Evolutionary conservation across 2,329 filamentous ascomycete genomes (phyloP).

Genomic region (Fonsecaea multimorphosa): DNA sequence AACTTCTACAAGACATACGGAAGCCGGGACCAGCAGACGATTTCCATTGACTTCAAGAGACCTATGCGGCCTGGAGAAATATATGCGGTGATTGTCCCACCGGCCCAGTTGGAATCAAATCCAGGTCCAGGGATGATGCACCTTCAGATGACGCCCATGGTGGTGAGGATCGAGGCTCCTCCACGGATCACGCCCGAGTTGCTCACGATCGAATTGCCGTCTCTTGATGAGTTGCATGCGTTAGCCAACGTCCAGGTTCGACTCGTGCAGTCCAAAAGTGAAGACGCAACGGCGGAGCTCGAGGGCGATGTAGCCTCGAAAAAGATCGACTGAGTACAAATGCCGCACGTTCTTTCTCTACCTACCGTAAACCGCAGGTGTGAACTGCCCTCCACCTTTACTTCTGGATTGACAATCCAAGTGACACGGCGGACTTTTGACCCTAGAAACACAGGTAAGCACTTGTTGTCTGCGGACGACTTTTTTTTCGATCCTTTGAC

Average conservation of each 20-base stretch:
- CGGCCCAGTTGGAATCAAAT: constrained; percentile 43
- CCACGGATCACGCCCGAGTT: constrained; percentile 49
- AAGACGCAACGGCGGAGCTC: constrained; percentile 18
- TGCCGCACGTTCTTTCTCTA: background rate
- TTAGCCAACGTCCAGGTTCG: constrained; percentile 27
- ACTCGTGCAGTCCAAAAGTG: constrained; percentile 17
- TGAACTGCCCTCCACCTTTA: background rate
- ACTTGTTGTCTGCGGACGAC: background rate
- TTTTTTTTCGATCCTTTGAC: background rate
- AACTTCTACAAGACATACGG: constrained; percentile 32
- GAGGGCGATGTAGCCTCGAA: constrained; percentile 10
- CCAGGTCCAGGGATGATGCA: constrained; percentile 19
- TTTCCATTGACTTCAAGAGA: constrained; percentile 67
- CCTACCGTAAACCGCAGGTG: background rate
- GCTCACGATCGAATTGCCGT: constrained; percentile 22
- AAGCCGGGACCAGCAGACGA: constrained; percentile 59
- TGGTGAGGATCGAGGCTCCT: constrained; percentile 46
- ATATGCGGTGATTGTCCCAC: constrained; percentile 61
- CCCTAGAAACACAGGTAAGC: background rate
- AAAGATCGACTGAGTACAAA: constrained; percentile 8
- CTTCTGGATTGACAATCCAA: background rate
- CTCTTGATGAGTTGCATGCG: constrained; percentile 27
- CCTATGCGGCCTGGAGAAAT: constrained; percentile 66
- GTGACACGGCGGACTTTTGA: background rate
- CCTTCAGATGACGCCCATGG: constrained; percentile 46